A percentile compares a stretch with the other conserved stretches of the same genome.
Conservation (phyloP, 2,329 filamentous ascomycete species). For the Colletotrichum coccodes region DNA sequence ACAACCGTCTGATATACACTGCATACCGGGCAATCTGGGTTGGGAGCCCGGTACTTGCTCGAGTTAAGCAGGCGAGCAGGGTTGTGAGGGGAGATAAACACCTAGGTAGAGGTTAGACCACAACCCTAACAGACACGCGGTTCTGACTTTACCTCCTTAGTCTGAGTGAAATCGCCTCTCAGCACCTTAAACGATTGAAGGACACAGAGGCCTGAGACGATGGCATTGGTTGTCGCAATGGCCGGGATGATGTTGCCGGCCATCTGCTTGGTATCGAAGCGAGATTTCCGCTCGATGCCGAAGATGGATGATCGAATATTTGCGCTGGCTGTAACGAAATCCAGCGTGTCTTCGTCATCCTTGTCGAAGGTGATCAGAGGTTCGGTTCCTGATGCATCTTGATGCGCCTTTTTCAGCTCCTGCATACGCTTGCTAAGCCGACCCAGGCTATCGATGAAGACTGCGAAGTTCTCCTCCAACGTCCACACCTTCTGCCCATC, state of each 20-base stretch:
- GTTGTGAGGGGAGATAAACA: constrained; percentile 81
- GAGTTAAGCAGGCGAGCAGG: constrained; percentile 67
- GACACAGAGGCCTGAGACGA: constrained; percentile 92
- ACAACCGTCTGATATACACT: constrained; percentile 76
- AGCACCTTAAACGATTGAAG: constrained; percentile 93
- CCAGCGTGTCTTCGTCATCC: constrained; percentile 92
- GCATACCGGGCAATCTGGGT: constrained; percentile 86
- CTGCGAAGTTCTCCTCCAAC: constrained; percentile 83
- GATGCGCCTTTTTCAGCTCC: constrained; percentile 63
- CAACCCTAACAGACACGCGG: background rate
- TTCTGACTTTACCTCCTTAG: constrained; percentile 72
- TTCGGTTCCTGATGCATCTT: constrained; percentile 58
- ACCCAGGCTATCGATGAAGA: constrained; percentile 86
- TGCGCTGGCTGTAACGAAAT: constrained; percentile 91
- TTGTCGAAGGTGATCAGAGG: constrained; percentile 92
- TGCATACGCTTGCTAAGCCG: constrained; percentile 80
- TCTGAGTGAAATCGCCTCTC: constrained; percentile 73
- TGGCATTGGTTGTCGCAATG: constrained; percentile 97
- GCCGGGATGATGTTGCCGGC: constrained; percentile 99
- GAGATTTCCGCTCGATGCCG: constrained; percentile 85
- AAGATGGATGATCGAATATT: constrained; percentile 93
- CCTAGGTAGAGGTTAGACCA: constrained; percentile 48
- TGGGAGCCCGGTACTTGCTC: constrained; percentile 70
- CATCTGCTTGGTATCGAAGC: constrained; percentile 99
- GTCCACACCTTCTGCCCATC: constrained; percentile 84